A percentile compares a stretch with the other conserved stretches of the same genome.
phyloP scores from a whole-genome alignment of 1,284 basidiomycete species.

The Cryptococcus hybrid region DNA sequence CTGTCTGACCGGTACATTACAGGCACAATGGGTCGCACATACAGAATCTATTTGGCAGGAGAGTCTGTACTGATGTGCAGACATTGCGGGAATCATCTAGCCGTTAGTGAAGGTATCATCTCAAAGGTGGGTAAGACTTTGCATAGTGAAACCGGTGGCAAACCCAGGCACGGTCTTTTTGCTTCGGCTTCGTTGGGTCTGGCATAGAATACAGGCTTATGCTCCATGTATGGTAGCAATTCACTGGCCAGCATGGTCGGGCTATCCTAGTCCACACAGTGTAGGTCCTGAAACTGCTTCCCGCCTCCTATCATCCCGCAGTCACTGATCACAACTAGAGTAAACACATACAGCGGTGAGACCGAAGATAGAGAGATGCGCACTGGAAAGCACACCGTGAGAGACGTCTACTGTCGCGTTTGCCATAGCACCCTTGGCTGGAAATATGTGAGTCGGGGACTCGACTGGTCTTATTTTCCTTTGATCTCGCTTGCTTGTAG shows the following conservation, averaged over 20 bases:
- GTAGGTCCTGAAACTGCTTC: constrained; percentile 56
- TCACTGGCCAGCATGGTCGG: constrained; percentile 91
- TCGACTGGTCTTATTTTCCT: no score
- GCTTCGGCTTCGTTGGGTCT: background rate
- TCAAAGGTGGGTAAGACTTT: constrained; percentile 67
- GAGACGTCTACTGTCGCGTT: constrained; percentile 90
- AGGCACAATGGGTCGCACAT: constrained; percentile 39
- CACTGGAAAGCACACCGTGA: constrained; percentile 92
- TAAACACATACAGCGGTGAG: constrained; percentile 67
- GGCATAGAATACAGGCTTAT: background rate
- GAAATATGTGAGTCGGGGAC: constrained; percentile 78
- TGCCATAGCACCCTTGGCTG: constrained; percentile 84
- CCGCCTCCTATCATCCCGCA: constrained; percentile 49
- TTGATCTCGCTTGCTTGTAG: background rate
- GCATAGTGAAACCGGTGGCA: constrained; percentile 4
- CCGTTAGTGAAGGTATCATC: constrained; percentile 87
- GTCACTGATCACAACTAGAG: constrained; percentile 60
- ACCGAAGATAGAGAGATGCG: constrained; percentile 93
- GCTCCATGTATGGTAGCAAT: constrained; percentile 58
- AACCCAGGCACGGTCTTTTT: background rate
- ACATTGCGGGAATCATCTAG: constrained; percentile 88
- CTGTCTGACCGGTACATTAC: no score
- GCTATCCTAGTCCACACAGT: constrained; percentile 92
- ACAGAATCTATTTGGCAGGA: constrained; percentile 79
- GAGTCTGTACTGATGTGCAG: constrained; percentile 84